Percentiles rank a stretch among this genome's conserved stretches.
Conservation (phyloP, 805 yeast genomes). For the Zygosaccharomyces rouxii region DNA sequence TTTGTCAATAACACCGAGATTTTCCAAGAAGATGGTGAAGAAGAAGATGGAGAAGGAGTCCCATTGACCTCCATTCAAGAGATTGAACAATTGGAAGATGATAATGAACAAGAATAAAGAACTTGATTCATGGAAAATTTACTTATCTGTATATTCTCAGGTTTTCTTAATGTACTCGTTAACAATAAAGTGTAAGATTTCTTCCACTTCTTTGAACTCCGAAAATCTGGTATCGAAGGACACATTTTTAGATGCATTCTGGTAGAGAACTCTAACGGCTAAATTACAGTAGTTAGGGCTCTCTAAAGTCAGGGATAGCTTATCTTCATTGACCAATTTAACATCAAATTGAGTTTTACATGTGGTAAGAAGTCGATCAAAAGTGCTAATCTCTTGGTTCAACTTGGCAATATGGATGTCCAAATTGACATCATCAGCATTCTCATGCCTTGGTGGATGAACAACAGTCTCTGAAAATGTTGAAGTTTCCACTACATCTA, state of each 20-base stretch:
- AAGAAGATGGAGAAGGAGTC: conserved; percentile 5
- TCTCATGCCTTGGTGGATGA: background rate
- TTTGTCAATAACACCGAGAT: conserved; percentile 10
- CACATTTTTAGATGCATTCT: conserved; percentile 5
- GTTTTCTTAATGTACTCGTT: conserved; percentile 23
- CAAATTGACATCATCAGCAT: background rate
- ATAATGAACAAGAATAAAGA: background rate
- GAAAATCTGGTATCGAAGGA: conserved; percentile 29
- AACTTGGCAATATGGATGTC: conserved; percentile 26
- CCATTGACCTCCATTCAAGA: conserved; percentile 11
- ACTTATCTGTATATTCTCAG: background rate
- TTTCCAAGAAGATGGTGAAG: conserved; percentile 8
- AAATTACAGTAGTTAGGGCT: conserved; percentile 35
- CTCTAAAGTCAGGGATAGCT: conserved; percentile 18
- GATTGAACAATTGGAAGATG: conserved; percentile 10
- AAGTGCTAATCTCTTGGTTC: conserved; percentile 24
- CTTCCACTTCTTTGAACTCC: conserved; percentile 35
- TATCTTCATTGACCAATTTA: conserved; percentile 13
- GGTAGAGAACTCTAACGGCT: conserved; percentile 21
- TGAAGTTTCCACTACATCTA: conserved; percentile 22
- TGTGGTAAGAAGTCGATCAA: conserved; percentile 20
- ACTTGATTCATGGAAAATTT: background rate
- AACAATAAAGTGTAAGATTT: conserved; percentile 32
- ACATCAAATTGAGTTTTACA: conserved; percentile 24
- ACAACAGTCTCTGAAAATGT: conserved; percentile 7